Evolutionary conservation across 768 basidiomycete species (phyloP).

Genomic region (Suillus spraguei): DNA sequence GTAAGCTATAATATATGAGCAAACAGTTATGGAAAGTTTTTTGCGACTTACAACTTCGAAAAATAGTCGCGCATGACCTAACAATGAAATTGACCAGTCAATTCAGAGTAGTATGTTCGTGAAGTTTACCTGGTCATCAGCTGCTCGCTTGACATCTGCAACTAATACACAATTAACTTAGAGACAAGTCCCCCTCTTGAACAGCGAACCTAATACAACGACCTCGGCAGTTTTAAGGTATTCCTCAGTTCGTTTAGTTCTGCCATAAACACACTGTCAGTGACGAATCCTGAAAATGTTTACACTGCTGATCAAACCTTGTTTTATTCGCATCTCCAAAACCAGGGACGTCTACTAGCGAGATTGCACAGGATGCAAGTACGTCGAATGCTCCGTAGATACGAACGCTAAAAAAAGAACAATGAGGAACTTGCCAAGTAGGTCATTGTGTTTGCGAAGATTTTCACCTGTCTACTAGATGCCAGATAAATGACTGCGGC

Average conservation of each 20-base stretch:
- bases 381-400: background rate
- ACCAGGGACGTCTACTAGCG: background rate
- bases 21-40: background rate
- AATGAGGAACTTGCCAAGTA: background rate
- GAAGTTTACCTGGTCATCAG: background rate
- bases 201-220: background rate
- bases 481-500: background rate
- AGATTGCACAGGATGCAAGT: background rate
- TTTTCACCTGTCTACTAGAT: background rate
- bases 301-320: background rate
- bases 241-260: background rate
- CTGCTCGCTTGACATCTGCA: background rate
- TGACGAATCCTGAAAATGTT: background rate
- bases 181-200: background rate
- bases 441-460: background rate
- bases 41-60: background rate
- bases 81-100: background rate
- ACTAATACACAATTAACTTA: background rate
- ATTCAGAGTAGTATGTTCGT: background rate
- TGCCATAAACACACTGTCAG: background rate
- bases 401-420: background rate
- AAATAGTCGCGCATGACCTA: background rate
- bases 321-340: constrained; percentile 5
- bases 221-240: background rate
- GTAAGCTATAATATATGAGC: background rate